Evolutionary conservation across 1,284 basidiomycete species (phyloP).

Genomic region (Pseudozyma pruni): DNA sequence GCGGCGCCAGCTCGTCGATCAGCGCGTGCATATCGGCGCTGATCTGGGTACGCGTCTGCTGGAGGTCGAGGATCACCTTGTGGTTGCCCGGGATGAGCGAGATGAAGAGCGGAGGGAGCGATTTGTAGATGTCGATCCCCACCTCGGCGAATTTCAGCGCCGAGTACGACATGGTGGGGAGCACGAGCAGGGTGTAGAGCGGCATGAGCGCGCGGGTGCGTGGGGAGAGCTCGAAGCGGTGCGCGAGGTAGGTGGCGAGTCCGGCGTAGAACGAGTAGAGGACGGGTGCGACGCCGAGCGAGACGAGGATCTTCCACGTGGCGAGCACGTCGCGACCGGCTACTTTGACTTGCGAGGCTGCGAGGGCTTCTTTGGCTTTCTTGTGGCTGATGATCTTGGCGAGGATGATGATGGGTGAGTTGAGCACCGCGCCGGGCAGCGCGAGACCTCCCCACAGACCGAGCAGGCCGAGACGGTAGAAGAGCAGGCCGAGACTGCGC

Average conservation of each 20-base stretch:
- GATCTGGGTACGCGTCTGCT: constrained; percentile 80
- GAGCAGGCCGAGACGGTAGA: constrained; percentile 85
- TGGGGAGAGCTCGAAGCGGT: constrained; percentile 69
- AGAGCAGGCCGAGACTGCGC: constrained; percentile 86
- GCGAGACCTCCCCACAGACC: constrained; percentile 86
- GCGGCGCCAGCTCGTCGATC: constrained; percentile 78
- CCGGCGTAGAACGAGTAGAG: constrained; percentile 74
- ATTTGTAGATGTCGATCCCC: constrained; percentile 98
- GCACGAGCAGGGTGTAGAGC: constrained; percentile 77
- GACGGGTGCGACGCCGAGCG: constrained; percentile 86
- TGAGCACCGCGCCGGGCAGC: constrained; percentile 92
- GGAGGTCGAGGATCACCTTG: constrained; percentile 81
- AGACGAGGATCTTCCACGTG: constrained; percentile 98
- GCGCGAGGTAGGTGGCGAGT: constrained; percentile 80
- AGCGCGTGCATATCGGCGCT: constrained; percentile 87
- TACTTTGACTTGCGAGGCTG: constrained; percentile 94
- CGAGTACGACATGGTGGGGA: constrained; percentile 92
- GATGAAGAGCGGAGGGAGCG: constrained; percentile 88
- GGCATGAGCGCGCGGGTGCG: constrained; percentile 81
- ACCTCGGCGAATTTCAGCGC: constrained; percentile 98
- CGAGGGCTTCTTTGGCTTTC: constrained; percentile 97
- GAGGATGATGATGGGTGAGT: constrained; percentile 92
- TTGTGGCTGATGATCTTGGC: constrained; percentile 87
- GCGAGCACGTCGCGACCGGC: constrained; percentile 94
- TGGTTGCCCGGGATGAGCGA: constrained; percentile 92